A percentile compares a stretch with the other conserved stretches of the same genome.
Evolutionary conservation across 1,284 basidiomycete genomes (phyloP).

Genomic region (Trametes hirsuta): DNA sequence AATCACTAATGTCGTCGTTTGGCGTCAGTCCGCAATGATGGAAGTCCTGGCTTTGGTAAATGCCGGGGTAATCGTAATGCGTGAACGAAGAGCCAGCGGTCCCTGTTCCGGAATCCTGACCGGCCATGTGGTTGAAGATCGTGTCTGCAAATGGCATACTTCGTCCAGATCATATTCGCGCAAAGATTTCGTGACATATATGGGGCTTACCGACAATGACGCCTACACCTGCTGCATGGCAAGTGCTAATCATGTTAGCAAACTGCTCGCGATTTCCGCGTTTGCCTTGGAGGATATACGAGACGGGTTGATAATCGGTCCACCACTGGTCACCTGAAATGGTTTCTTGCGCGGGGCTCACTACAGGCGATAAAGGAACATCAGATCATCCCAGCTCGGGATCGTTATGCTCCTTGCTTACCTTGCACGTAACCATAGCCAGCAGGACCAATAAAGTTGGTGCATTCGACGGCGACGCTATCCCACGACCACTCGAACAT

Average conservation of each 20-base stretch:
- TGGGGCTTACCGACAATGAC: slow-evolving; percentile 56
- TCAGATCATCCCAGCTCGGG: background rate
- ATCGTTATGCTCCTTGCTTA: slow-evolving; percentile 23
- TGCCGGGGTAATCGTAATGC: slow-evolving; percentile 61
- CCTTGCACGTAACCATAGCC: slow-evolving; percentile 72
- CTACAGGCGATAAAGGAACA: slow-evolving; percentile 32
- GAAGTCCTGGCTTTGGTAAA: slow-evolving; percentile 59
- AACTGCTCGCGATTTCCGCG: slow-evolving; percentile 59
- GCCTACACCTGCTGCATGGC: slow-evolving; percentile 62
- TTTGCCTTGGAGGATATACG: slow-evolving; percentile 62
- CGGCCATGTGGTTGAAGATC: slow-evolving; percentile 70
- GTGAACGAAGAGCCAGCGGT: slow-evolving; percentile 54
- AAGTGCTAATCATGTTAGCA: slow-evolving; percentile 58
- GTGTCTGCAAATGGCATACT: slow-evolving; percentile 45
- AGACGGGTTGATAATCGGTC: slow-evolving; percentile 73
- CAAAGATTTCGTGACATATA: background rate
- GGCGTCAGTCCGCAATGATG: slow-evolving; percentile 64
- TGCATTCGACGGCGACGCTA: slow-evolving; percentile 66
- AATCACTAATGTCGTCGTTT: slow-evolving; percentile 59
- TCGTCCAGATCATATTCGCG: background rate
- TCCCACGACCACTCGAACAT: slow-evolving; percentile 46
- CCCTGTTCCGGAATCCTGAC: slow-evolving; percentile 47
- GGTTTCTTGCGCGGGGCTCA: slow-evolving; percentile 53
- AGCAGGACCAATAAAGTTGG: slow-evolving; percentile 64
- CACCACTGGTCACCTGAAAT: slow-evolving; percentile 61